A percentile compares a stretch with the other conserved stretches of the same genome.
These are phyloP conservation scores for Helminthosporium solani DNA, from an alignment of 2,329 filamentous ascomycete species.

Conservation along the genomic window DNA sequence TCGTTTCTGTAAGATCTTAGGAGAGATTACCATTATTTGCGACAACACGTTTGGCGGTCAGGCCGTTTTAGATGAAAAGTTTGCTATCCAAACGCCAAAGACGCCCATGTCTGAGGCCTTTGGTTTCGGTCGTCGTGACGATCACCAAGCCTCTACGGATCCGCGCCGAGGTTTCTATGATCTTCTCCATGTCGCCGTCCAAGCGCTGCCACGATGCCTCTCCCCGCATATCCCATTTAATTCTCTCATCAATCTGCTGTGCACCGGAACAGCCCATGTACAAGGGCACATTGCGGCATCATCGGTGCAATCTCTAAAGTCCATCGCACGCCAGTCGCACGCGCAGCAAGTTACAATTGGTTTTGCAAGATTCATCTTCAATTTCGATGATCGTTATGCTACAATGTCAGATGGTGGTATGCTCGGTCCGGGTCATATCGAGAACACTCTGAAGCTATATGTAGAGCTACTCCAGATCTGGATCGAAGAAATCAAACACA, in stretches of 20 bases:
- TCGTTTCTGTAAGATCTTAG: slow-evolving; percentile 90
- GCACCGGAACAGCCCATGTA: slow-evolving; percentile 94
- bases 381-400: slow-evolving; percentile 94
- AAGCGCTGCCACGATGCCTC: slow-evolving; percentile 90
- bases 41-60: slow-evolving; percentile 97
- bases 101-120: slow-evolving; percentile 95
- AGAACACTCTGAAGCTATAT: slow-evolving; percentile 88
- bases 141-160: slow-evolving; percentile 67
- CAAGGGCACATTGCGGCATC: slow-evolving; percentile 89
- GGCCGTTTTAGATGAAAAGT: slow-evolving; percentile 92
- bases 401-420: slow-evolving; percentile 98
- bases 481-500: slow-evolving; percentile 94
- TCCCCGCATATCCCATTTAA: slow-evolving; percentile 91
- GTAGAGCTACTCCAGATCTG: slow-evolving; percentile 93
- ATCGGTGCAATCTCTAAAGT: slow-evolving; percentile 89
- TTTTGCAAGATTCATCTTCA: slow-evolving; percentile 97
- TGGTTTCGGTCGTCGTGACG: slow-evolving; percentile 82
- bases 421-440: slow-evolving; percentile 90
- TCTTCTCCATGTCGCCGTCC: slow-evolving; percentile 89
- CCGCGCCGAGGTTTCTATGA: slow-evolving; percentile 96
- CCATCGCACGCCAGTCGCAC: slow-evolving; percentile 88
- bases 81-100: slow-evolving; percentile 81
- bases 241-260: slow-evolving; percentile 88
- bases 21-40: slow-evolving; percentile 93
- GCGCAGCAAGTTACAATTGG: slow-evolving; percentile 95